These are phyloP conservation scores for Phytophthora lateralis DNA, from an alignment of 352 stramenopile species.

Conservation along the genomic window DNA sequence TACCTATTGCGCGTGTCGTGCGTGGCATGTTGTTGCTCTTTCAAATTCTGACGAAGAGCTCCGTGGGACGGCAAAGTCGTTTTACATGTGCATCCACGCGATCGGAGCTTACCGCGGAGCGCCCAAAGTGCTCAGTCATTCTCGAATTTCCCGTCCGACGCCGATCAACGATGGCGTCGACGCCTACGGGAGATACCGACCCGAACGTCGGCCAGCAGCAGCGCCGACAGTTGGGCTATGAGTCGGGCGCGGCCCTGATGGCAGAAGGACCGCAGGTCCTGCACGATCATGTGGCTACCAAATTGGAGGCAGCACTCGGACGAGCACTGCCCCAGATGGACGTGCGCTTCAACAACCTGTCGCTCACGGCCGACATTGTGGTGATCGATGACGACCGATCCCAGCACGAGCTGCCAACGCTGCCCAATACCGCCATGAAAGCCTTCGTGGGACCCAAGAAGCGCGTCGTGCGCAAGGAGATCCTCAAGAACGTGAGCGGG, in stretches of 20 bases:
- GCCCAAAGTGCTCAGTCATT: not conserved
- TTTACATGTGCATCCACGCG: not conserved
- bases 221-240: constrained; percentile 8
- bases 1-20: not conserved
- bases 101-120: constrained; percentile 5
- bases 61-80: not conserved
- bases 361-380: constrained; percentile 41
- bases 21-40: constrained; percentile 2
- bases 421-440: constrained; percentile 25
- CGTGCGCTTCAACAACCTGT: constrained; percentile 52
- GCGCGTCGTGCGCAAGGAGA: constrained; percentile 6
- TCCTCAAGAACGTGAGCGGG: constrained; percentile 34
- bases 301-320: constrained; percentile 35
- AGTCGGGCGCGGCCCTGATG: constrained; percentile 34
- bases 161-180: constrained; percentile 1
- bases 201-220: not conserved
- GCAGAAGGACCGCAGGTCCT: constrained; percentile 39
- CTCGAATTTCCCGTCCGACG: not conserved
- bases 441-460: not conserved
- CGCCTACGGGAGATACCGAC: not conserved
- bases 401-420: constrained; percentile 34
- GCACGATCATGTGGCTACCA: constrained; percentile 33
- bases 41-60: constrained; percentile 2
- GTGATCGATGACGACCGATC: constrained; percentile 27
- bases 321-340: constrained; percentile 49